Base-by-base conservation (phyloP, 2,329 filamentous ascomycete genomes). In the Aureobasidium sp. region DNA sequence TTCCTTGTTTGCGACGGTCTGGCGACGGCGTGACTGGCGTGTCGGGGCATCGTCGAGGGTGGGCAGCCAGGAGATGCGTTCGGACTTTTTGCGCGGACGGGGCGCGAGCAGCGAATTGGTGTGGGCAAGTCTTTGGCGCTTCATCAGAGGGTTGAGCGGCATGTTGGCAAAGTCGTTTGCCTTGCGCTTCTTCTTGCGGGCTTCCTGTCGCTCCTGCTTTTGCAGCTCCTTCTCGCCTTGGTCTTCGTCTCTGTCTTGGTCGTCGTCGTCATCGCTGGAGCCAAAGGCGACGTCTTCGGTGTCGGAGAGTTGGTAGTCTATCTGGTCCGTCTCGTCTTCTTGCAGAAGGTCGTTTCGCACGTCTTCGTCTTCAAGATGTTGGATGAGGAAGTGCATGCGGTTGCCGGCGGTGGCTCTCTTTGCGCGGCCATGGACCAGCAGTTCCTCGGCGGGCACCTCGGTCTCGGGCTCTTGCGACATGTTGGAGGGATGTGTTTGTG, bases 171-270 rank as follows among this genome's bases (percentile, higher is more conserved):
- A 53, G 36, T 66, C 64, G 29, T 53, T 86, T 1, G 87, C 85
- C 71, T 93, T 95, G 67, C 91, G 86, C 75, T 96, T 97, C 73
- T 90, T 90, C 76, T 96, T 96, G 72, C 90, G 90, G 3, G 82
- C 84, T 63, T 81, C 84, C 63, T 84, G 85, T 67, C 86, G 87
- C 63, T 88, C 90, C 68, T 88, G 84, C 66, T 84, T 87, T 75
- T 94, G 86, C 61, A 99, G 74, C 75, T 96, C 91, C 69, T 87
- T 88, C 76, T 99, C 94, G 37, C 94, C 94, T 62, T 90, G 89
- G 45, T 96, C 90, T 67, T 94, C 85, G 22, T 81, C 75, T 9
- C 72, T 76, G 25, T 63, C 87, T 80, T 34, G 31, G 31, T 58
- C 55, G 63, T 91, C 87, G 53, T 94, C 90, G 51, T 91, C 88